These are phyloP conservation scores for Cryptococcus maquisensis DNA, from an alignment of 1,284 basidiomycete genomes.

Conservation along the genomic window DNA sequence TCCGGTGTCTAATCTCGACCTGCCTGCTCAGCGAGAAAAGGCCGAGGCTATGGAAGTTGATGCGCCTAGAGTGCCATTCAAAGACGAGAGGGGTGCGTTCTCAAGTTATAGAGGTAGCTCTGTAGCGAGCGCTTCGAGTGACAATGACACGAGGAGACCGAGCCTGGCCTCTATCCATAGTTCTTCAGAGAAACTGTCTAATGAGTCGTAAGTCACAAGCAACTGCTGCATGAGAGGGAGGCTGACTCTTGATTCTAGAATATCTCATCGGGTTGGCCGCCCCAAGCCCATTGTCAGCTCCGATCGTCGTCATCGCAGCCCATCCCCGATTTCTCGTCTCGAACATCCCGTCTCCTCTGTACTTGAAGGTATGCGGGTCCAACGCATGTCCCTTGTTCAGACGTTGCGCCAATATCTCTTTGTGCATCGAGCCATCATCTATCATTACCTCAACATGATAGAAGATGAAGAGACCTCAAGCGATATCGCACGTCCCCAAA, in stretches of 20 bases:
- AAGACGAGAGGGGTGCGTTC: not conserved
- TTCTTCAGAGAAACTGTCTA: constrained; percentile 14
- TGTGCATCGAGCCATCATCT: constrained; percentile 77
- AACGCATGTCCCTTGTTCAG: constrained; percentile 87
- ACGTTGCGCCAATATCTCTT: constrained; percentile 85
- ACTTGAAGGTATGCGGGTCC: constrained; percentile 82
- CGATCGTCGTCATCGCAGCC: constrained; percentile 50
- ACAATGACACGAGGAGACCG: constrained; percentile 16
- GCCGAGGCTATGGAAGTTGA: constrained; percentile 19
- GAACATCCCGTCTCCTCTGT: constrained; percentile 70
- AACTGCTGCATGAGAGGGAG: not conserved
- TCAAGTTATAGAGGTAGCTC: not conserved
- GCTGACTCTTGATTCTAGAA: not conserved
- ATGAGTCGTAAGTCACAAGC: constrained; percentile 16
- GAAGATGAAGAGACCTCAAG: constrained; percentile 56
- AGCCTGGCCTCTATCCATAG: constrained; percentile 16
- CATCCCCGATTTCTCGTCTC: constrained; percentile 57
- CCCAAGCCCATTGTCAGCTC: constrained; percentile 23
- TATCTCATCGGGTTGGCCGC: not conserved
- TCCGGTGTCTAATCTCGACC: not conserved
- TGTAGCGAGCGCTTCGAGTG: constrained; percentile 7
- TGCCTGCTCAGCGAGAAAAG: not conserved
- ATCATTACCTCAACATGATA: constrained; percentile 69
- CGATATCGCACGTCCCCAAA: too few species aligned
- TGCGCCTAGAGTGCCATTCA: not conserved